Evolutionary conservation across 352 stramenopile genomes (phyloP).

Genomic region (Phytophthora europaea): DNA sequence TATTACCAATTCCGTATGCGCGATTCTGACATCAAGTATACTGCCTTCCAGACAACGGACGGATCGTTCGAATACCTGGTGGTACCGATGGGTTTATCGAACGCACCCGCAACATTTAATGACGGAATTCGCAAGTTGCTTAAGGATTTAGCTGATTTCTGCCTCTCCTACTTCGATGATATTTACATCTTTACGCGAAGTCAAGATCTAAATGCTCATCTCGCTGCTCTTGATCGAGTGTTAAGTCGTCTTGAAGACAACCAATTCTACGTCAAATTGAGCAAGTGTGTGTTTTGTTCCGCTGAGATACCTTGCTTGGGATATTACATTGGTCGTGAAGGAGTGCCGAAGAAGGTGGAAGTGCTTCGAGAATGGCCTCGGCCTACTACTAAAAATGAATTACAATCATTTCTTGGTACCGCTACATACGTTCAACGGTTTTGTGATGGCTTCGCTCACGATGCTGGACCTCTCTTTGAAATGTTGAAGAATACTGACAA

Average conservation of each 20-base stretch:
- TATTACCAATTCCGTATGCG: conserved; percentile 41
- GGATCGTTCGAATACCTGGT: conserved; percentile 36
- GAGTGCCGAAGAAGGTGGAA: neutral
- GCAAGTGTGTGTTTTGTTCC: neutral
- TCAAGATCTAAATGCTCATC: neutral
- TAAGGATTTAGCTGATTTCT: conserved; percentile 3
- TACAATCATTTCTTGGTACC: neutral
- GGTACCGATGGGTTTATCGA: conserved; percentile 31
- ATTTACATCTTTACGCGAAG: neutral
- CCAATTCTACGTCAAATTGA: neutral
- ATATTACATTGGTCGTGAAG: neutral
- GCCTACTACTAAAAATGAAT: neutral
- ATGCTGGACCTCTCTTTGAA: too few relatives aligned
- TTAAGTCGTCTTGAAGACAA: neutral
- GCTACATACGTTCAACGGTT: neutral
- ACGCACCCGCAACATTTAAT: conserved; percentile 30
- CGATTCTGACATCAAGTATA: conserved; percentile 21
- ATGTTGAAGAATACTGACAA: neutral
- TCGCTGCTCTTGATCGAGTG: neutral
- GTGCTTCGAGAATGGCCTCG: neutral
- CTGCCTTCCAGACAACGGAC: conserved; percentile 18
- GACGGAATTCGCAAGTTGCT: conserved; percentile 19
- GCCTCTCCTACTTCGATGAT: too few relatives aligned
- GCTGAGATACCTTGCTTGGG: neutral
- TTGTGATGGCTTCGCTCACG: neutral